Base-by-base conservation (phyloP, 768 basidiomycete genomes). In the Pulveroboletus sp. region DNA sequence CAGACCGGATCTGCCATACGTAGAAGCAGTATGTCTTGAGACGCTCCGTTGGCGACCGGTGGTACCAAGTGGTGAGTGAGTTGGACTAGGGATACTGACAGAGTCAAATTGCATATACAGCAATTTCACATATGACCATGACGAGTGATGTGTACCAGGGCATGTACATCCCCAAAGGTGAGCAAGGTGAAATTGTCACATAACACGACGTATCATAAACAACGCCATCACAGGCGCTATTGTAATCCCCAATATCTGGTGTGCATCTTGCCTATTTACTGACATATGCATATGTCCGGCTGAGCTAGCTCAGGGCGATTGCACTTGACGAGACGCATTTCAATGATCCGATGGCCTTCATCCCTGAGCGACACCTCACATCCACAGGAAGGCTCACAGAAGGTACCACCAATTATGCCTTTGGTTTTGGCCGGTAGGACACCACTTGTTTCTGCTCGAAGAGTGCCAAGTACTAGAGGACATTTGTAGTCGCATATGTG, bases 311-410 rank as follows among this genome's bases (percentile, higher is more conserved):
- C n/a, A 78, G 75, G 73, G 72, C 68, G 6, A 74, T 76, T 32
- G 68, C 74, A 15, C 81, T 79, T 47, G 77, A 84, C 57, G 72
- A 74, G 46, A 61, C 56, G 3, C 65, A 70, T 37, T 84, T 81
- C 63, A 73, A 75, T 7, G 72, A 82, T 31, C 75, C 83, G 5
- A 72, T 72, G 49, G 55, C 57, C 8, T 83, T 83, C 66, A 70
- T 73, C 24, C 82, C 84, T 6, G 78, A 82, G 51, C 72, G 83
- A 35, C 80, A 78, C 66, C 58, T 84, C 14, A 56, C 54, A 7
- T 2, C 54, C 1, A 13, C 45, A 0, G 66, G 64, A n/a, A 45
- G 39, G 13, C 46, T 64, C 13, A 36, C 28, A 2, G 51, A 57
- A 15, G 56, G 38, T 5, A 21, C 35, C 8, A n/a, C 24, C 1